A percentile compares a stretch with the other conserved stretches of the same genome.
Conservation (phyloP, 2,329 filamentous ascomycete genomes). For the Metarhizium sp. region DNA sequence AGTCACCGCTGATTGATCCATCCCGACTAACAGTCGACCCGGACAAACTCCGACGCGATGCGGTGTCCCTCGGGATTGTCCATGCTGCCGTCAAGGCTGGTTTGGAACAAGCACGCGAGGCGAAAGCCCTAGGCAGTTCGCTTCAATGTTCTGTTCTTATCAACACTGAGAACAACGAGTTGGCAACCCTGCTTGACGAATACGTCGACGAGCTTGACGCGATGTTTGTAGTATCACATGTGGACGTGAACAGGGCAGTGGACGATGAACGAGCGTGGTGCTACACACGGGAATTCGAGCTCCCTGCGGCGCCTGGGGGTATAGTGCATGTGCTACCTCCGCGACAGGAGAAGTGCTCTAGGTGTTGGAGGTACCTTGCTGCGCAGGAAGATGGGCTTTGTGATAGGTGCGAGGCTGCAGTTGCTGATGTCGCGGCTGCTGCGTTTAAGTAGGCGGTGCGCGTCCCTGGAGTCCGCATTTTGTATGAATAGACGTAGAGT, state of each 20-base stretch:
- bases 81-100: slow-evolving; percentile 63
- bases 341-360: slow-evolving; percentile 59
- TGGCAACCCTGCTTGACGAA: slow-evolving; percentile 25
- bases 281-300: slow-evolving; percentile 33
- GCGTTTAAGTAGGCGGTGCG: slow-evolving; percentile 1
- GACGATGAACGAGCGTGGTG: slow-evolving; percentile 27
- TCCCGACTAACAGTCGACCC: slow-evolving; percentile 29
- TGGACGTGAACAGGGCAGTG: slow-evolving; percentile 34
- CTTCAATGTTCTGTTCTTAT: slow-evolving; percentile 67
- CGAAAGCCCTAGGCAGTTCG: slow-evolving; percentile 69
- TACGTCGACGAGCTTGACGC: slow-evolving; percentile 44
- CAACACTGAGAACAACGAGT: slow-evolving; percentile 28
- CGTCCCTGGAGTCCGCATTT: neutral
- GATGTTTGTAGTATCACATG: slow-evolving; percentile 62
- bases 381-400: slow-evolving; percentile 59
- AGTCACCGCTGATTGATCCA: slow-evolving; percentile 31
- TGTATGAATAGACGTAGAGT: slow-evolving; percentile 1
- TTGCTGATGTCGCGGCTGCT: slow-evolving; percentile 23
- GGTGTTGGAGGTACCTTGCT: slow-evolving; percentile 86
- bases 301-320: slow-evolving; percentile 22
- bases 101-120: slow-evolving; percentile 62
- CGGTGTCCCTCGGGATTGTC: slow-evolving; percentile 41
- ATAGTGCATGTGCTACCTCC: slow-evolving; percentile 40
- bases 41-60: slow-evolving; percentile 28
- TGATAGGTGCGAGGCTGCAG: slow-evolving; percentile 59